Evolutionary conservation across 148 eudicot genomes (phyloP), one percentile per base, ranked within the genome.

Genomic region (Tetragonia tetragonoides): DNA sequence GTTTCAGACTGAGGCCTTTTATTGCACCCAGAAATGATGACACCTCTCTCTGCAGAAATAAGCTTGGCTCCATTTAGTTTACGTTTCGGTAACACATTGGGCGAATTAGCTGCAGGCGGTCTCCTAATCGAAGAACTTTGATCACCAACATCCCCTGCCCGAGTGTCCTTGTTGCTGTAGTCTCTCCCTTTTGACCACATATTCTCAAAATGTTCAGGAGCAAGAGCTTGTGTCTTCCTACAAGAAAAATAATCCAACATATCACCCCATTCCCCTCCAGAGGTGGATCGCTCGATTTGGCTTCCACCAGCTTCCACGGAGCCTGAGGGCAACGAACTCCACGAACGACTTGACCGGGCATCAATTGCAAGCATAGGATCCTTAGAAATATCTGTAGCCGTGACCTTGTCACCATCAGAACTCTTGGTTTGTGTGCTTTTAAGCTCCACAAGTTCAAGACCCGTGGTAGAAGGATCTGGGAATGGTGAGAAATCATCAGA

Each of bases 181-280:
- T 88, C 79, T 88, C 89, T 89, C 23, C 99, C 98, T 83, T 91
- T 93, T 15, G 99, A 77, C 99, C 99, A 95, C 98, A 93, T 89
- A 80, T 93, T 93, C 76, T 93, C 99, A 80, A 91, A 83, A 88
- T 95, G 84, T 72, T 93, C 95, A 41, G 98, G 99, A 83, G 98
- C 90, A 86, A 91, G 90, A 74, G 91, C 90, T 84, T 89, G 86
- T 54, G 90, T 93, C 75, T 95, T 93, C 78, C 83, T 85, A 56
- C 85, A 88, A 73, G 93, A 86, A 75, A 91, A 57, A 87, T 87
- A 74, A 79, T 93, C 99, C 77, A 93, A 73, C 87, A 75, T 83
- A 77, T 89, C 92, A 79, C 88, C 93, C 98, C 95, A 90, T 83
- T 90, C 89, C 70, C 88, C 94, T 72, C 93, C 98, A 67, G 97